A percentile compares a stretch with the other conserved stretches of the same genome.
phyloP scores from a whole-genome alignment of 345 rosid species.

The Turnera subulata region DNA sequence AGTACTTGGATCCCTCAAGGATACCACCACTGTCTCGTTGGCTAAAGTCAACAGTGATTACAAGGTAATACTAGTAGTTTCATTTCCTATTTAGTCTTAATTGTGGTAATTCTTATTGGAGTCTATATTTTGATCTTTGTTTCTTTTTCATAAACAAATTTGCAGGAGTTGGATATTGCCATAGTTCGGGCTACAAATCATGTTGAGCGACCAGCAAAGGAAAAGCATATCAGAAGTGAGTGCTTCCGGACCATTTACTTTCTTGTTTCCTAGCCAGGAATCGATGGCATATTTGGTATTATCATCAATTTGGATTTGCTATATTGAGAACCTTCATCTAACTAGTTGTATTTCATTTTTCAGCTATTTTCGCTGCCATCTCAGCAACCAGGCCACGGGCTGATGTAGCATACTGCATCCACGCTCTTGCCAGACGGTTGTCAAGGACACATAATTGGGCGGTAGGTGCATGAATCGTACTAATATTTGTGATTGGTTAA shows the following conservation, averaged over 20 bases:
- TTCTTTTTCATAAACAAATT: slow-evolving; percentile 7
- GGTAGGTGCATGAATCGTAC: slow-evolving; percentile 40
- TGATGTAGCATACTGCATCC: slow-evolving; percentile 97
- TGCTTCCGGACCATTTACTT: slow-evolving; percentile 1
- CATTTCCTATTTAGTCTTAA: not conserved
- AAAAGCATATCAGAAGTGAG: slow-evolving; percentile 77
- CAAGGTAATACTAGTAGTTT: slow-evolving; percentile 49
- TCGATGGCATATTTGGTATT: not conserved
- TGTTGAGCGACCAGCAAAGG: slow-evolving; percentile 86
- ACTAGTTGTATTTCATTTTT: slow-evolving; percentile 20
- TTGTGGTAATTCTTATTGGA: not conserved
- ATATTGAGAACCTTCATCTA: slow-evolving; percentile 3
- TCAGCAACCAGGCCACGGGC: slow-evolving; percentile 98
- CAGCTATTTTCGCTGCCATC: slow-evolving; percentile 88
- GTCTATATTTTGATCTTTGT: slow-evolving; percentile 9
- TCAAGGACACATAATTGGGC: slow-evolving; percentile 97
- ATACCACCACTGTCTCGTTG: slow-evolving; percentile 92
- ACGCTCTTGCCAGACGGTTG: slow-evolving; percentile 79
- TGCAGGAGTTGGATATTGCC: slow-evolving; percentile 92
- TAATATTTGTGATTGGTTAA: not conserved
- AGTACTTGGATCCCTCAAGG: slow-evolving; percentile 95
- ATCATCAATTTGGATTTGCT: not conserved
- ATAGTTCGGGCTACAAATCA: slow-evolving; percentile 97
- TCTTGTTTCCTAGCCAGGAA: not conserved
- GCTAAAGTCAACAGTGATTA: slow-evolving; percentile 96